Conservation (phyloP, 306 rosid genomes). For the Sindora glabra region DNA sequence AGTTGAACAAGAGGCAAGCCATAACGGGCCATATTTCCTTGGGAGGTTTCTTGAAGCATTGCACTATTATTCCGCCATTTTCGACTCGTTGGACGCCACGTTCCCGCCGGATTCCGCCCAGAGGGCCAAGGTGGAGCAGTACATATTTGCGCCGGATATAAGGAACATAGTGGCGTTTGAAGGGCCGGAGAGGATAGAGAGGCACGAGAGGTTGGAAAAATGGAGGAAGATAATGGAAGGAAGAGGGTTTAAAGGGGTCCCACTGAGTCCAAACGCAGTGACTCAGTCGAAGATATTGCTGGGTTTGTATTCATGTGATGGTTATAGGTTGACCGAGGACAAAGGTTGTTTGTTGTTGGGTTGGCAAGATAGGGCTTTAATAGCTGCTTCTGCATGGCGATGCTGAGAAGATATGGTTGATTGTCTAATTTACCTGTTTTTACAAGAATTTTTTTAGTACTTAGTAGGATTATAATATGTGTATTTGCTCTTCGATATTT, state of each 20-base stretch:
- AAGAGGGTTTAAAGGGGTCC: constrained; percentile 68
- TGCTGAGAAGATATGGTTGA: constrained; percentile 22
- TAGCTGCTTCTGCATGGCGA: constrained; percentile 95
- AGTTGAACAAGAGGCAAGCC: constrained; percentile 90
- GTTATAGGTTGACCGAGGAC: constrained; percentile 75
- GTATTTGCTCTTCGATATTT: too few species aligned
- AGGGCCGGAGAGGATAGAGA: constrained; percentile 60
- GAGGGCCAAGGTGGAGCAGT: constrained; percentile 89
- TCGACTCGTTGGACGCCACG: constrained; percentile 82
- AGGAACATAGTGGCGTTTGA: constrained; percentile 78
- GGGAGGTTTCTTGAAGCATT: constrained; percentile 77
- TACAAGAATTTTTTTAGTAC: too few species aligned
- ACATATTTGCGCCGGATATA: constrained; percentile 84
- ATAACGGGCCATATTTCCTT: constrained; percentile 72
- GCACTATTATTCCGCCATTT: constrained; percentile 78
- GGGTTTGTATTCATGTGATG: constrained; percentile 77
- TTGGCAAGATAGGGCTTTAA: constrained; percentile 72
- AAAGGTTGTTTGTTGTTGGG: constrained; percentile 82
- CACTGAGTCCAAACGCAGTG: constrained; percentile 77
- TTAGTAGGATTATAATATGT: too few species aligned
- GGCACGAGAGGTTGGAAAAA: constrained; percentile 85
- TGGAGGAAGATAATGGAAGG: constrained; percentile 93
- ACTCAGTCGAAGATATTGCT: constrained; percentile 79
- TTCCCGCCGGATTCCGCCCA: constrained; percentile 71
- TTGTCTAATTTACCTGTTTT: too few species aligned